phyloP scores from a whole-genome alignment of 208 protist genomes.

The Trichomonas gallinae region DNA sequence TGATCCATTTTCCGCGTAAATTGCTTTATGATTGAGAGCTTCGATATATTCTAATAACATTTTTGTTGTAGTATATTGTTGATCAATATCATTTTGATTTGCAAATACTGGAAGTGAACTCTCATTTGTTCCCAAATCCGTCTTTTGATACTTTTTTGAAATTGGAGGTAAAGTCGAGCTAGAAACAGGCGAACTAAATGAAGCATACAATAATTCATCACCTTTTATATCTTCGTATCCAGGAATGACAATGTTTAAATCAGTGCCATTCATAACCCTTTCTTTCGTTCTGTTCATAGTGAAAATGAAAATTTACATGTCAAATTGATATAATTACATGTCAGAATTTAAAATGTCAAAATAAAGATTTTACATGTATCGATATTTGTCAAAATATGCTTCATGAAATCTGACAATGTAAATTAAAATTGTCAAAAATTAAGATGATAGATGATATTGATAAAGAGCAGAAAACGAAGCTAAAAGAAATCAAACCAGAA shows the following conservation, averaged over 20 bases:
- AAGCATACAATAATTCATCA: background rate
- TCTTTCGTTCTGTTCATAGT: too few relatives aligned
- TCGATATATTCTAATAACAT: background rate
- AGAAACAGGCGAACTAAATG: background rate
- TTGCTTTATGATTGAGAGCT: background rate
- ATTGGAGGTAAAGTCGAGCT: background rate
- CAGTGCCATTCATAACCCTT: too few relatives aligned
- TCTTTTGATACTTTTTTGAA: background rate
- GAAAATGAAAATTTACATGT: too few relatives aligned
- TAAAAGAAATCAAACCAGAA: background rate
- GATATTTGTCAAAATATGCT: too few relatives aligned
- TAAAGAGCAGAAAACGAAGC: background rate
- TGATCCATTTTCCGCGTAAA: background rate
- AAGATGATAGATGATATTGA: background rate
- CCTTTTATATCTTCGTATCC: background rate
- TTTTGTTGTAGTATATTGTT: background rate
- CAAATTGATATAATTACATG: too few relatives aligned
- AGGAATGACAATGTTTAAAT: background rate
- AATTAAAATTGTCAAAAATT: too few relatives aligned
- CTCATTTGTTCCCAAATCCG: background rate
- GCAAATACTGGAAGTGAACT: background rate
- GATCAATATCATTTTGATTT: background rate
- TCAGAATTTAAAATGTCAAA: too few relatives aligned
- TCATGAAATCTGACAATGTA: too few relatives aligned
- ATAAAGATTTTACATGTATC: too few relatives aligned